phyloP scores from a whole-genome alignment of 2,329 filamentous ascomycete species.

The Pseudogymnoascus sp. region DNA sequence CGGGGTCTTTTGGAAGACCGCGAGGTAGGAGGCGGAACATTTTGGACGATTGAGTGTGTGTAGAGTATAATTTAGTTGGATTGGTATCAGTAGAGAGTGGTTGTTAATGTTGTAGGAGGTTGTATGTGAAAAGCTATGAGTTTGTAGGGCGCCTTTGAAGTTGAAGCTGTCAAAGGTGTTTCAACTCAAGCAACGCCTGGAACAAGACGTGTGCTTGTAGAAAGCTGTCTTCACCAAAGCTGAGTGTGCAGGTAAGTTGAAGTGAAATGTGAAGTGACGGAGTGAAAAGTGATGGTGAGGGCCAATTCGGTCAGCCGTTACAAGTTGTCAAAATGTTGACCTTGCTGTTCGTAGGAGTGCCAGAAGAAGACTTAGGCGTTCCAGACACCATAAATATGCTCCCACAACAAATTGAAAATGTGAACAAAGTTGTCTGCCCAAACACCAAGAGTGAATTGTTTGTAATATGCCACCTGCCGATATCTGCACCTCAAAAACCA shows the following conservation, averaged over 20 bases:
- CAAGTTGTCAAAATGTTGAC: background rate
- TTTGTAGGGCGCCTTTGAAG: background rate
- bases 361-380: background rate
- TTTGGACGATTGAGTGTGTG: background rate
- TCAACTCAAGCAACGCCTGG: background rate
- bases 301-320: background rate
- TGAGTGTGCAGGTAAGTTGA: background rate
- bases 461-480: background rate
- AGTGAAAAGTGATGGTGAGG: background rate
- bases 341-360: background rate
- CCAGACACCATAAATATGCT: background rate
- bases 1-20: conserved; percentile 61
- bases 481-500: background rate
- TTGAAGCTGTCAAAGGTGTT: background rate
- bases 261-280: background rate
- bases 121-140: background rate
- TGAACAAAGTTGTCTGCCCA: background rate
- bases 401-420: background rate
- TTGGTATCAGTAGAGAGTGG: background rate
- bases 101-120: background rate
- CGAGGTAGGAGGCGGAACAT: conserved; percentile 72
- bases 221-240: background rate
- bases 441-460: background rate
- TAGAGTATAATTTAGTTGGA: background rate
- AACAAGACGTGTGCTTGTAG: background rate